Conservation (phyloP, 148 eudicot species). For the Arctostaphylos glauca region DNA sequence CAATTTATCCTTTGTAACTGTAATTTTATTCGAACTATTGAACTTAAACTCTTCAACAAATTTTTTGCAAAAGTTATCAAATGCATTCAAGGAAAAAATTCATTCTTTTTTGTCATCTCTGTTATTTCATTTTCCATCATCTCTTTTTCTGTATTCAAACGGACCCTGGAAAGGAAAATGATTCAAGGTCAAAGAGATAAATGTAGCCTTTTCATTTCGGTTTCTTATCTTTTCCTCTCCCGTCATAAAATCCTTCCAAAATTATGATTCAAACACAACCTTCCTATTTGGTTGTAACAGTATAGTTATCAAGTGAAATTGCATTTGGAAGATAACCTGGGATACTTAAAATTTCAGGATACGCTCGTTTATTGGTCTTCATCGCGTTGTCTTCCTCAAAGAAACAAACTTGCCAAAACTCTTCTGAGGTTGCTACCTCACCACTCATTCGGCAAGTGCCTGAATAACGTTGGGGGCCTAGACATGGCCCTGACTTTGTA, state of each 20-base stretch:
- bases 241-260: neutral
- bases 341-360: constrained; percentile 42
- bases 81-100: neutral
- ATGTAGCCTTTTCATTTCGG: neutral
- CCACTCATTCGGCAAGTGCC: constrained; percentile 96
- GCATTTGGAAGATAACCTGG: neutral
- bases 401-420: constrained; percentile 68
- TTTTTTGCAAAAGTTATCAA: neutral
- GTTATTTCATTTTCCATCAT: neutral
- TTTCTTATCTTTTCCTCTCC: neutral
- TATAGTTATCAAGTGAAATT: neutral
- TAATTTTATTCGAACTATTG: neutral
- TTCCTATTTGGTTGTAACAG: neutral
- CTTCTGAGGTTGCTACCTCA: constrained; percentile 63
- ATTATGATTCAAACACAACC: neutral
- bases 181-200: neutral
- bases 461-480: constrained; percentile 92
- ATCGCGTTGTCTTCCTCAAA: constrained; percentile 80
- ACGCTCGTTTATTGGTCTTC: constrained; percentile 97
- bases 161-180: neutral
- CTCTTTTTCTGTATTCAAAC: neutral
- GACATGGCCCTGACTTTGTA: constrained; percentile 78
- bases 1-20: neutral
- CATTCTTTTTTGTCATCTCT: neutral
- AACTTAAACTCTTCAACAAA: neutral